Conservation (phyloP, 768 basidiomycete genomes). For the Pisolithus orientalis region DNA sequence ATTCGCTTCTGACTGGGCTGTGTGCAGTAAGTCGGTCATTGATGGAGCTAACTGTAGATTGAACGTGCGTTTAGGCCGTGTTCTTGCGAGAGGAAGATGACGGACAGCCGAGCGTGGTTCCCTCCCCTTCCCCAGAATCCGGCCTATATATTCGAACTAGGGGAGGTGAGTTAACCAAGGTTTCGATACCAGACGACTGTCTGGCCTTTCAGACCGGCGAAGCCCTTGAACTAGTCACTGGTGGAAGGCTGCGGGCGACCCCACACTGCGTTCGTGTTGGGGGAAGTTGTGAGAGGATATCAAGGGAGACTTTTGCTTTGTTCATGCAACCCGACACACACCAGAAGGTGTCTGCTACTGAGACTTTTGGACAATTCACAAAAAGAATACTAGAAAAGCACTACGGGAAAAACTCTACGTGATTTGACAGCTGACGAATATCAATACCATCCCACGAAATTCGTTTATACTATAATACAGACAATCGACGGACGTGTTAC, state of each 20-base stretch:
- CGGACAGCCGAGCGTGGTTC: conserved; percentile 41
- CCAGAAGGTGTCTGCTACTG: conserved; percentile 57
- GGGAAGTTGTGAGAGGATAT: conserved; percentile 43
- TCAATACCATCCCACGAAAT: conserved; percentile 2
- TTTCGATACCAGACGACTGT: conserved; percentile 78
- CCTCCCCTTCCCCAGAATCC: conserved; percentile 67
- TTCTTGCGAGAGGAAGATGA: conserved; percentile 54
- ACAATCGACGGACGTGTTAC: neutral
- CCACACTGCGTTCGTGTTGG: conserved; percentile 91
- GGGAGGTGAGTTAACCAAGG: conserved; percentile 71
- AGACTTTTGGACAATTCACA: conserved; percentile 89
- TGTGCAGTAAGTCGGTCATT: conserved; percentile 57
- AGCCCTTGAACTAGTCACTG: conserved; percentile 86
- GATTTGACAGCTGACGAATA: conserved; percentile 8
- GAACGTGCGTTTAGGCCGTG: conserved; percentile 54
- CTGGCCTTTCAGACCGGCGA: conserved; percentile 97
- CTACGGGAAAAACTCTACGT: conserved; percentile 18
- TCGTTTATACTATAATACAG: conserved; percentile 5
- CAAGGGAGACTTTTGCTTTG: conserved; percentile 83
- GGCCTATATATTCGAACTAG: conserved; percentile 91
- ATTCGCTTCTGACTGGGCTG: conserved; percentile 85
- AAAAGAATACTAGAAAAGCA: conserved; percentile 70
- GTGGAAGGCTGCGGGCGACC: conserved; percentile 75
- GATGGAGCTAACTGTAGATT: conserved; percentile 1
- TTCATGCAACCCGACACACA: conserved; percentile 88